These are phyloP conservation scores for Sparassis latifolia DNA, from an alignment of 1,284 basidiomycete species.

Conservation along the genomic window DNA sequence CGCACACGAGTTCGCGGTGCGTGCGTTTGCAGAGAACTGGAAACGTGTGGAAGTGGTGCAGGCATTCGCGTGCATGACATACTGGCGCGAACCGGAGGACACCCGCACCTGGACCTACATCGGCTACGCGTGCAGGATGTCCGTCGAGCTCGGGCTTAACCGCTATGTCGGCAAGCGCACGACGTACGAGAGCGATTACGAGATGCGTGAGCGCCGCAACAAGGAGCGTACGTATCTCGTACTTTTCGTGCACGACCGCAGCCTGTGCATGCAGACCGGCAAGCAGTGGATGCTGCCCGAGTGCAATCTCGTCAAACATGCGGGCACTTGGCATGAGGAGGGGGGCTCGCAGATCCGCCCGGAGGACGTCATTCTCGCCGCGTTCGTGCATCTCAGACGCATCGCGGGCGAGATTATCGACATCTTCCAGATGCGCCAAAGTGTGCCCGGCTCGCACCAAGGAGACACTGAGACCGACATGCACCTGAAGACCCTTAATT, in stretches of 20 bases:
- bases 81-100: constrained; percentile 83
- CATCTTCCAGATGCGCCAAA: constrained; percentile 54
- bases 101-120: constrained; percentile 80
- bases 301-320: constrained; percentile 65
- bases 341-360: constrained; percentile 50
- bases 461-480: constrained; percentile 65
- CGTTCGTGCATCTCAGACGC: constrained; percentile 67
- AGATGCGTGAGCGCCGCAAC: constrained; percentile 69
- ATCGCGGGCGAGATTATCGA: constrained; percentile 78
- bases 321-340: constrained; percentile 62
- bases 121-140: constrained; percentile 83
- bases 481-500: constrained; percentile 63
- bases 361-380: constrained; percentile 72
- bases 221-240: constrained; percentile 79
- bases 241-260: constrained; percentile 76
- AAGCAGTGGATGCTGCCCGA: constrained; percentile 81
- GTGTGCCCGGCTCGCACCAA: constrained; percentile 35
- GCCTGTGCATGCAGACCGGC: constrained; percentile 77
- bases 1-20: constrained; percentile 64
- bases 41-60: constrained; percentile 79
- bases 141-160: constrained; percentile 73
- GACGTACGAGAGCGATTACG: constrained; percentile 52
- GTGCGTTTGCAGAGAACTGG: constrained; percentile 69
- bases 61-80: constrained; percentile 77
- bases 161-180: constrained; percentile 51